A percentile compares a stretch with the other conserved stretches of the same genome.
Conservation (phyloP, 345 rosid genomes). For the Populus nigra region DNA sequence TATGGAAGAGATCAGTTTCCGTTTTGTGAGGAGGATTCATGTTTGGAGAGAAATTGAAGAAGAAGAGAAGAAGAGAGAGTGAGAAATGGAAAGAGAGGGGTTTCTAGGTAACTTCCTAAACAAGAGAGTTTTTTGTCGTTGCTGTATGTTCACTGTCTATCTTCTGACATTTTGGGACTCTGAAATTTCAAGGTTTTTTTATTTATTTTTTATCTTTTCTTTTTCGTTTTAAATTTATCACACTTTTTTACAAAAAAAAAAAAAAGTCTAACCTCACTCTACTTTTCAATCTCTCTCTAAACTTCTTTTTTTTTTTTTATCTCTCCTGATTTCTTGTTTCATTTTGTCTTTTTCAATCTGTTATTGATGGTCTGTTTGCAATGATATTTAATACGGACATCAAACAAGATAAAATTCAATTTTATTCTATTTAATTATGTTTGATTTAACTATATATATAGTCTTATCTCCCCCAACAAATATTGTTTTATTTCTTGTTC, state of each 20-base stretch:
- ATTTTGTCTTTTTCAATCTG: neutral
- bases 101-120: conserved; percentile 24
- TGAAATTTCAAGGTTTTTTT: neutral
- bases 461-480: too few species aligned
- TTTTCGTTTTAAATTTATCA: neutral
- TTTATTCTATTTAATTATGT: too few species aligned
- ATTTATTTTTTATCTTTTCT: too few species aligned
- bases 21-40: conserved; percentile 66
- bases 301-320: too few species aligned
- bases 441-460: too few species aligned
- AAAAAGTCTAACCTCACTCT: too few species aligned
- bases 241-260: too few species aligned
- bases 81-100: neutral
- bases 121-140: conserved; percentile 11
- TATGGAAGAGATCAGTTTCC: conserved; percentile 49
- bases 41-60: neutral
- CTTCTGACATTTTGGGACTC: conserved; percentile 12
- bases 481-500: too few species aligned
- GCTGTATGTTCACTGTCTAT: neutral
- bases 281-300: too few species aligned
- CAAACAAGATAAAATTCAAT: too few species aligned
- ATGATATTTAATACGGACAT: too few species aligned
- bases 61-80: neutral
- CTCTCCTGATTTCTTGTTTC: neutral
- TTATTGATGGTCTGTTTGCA: neutral